Base-by-base conservation (phyloP, 2,329 filamentous ascomycete species). In the Claviceps humidiphila region DNA sequence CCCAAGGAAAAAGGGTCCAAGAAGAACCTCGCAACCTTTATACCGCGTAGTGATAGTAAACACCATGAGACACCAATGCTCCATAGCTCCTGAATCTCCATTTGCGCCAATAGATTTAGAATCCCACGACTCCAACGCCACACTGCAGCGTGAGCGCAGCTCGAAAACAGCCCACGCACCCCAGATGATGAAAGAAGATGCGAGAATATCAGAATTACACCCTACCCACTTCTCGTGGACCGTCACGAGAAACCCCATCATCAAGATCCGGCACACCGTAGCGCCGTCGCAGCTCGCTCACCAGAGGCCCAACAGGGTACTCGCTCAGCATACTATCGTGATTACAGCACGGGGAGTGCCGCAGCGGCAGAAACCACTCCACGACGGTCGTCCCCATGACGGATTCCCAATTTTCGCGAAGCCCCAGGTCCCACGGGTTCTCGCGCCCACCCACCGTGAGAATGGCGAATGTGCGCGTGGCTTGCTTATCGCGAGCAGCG, bases 371-470 rank as follows among this genome's bases (percentile, higher is more conserved):
- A 13, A 95, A 62, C 90, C 90, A 97, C 54, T 95, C 86, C 14
- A 84, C 55, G 2, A 82, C 57, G 20, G 70, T 78, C 47, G 76
- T 69, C 0, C 91, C 91, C 82, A 98, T 89, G 24, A 96, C 80
- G 14, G 84, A 77, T 57, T 81, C 79, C 69, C 89, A 84, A 62
- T 97, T 97, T 30, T 73, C 68, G 56, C 77, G 74, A 8, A 70
- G 68, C 2, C 86, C 87, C 1, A 93, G 71, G 59, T 95, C 80
- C 82, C 89, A 98, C 0, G 89, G 88, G 58, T 95, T 95, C 59
- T 93, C 84, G 9, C 87, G 84, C 0, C 80, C 76, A 3, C 80
- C 72, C 0, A 85, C 87, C 55, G 80, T 76, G 2, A 96, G 72
- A 42, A 97, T 84, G 13, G 87, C 89, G 63, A 95, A 97, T 11